These are phyloP conservation scores for Corallochytrium limacisporum DNA, from an alignment of 78 protist species.

Conservation along the genomic window DNA sequence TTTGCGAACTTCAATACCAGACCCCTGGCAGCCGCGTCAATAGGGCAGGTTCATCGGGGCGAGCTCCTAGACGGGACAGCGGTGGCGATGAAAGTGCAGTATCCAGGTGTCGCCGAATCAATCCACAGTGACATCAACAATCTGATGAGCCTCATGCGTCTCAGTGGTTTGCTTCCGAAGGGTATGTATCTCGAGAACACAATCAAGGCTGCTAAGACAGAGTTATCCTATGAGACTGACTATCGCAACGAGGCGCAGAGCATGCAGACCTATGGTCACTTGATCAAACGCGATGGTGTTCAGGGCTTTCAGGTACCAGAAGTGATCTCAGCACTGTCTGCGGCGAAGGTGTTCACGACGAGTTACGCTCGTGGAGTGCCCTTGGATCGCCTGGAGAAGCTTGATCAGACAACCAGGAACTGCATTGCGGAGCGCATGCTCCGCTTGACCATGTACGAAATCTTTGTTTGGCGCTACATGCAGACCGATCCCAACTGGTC, in stretches of 20 bases:
- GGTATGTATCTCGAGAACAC: slow-evolving; percentile 57
- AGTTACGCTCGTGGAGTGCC: slow-evolving; percentile 40
- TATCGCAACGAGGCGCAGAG: slow-evolving; percentile 52
- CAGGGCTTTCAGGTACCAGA: slow-evolving; percentile 2
- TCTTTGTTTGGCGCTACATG: slow-evolving; percentile 60
- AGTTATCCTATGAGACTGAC: slow-evolving; percentile 60
- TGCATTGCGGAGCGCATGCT: slow-evolving; percentile 15
- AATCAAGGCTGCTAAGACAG: slow-evolving; percentile 34
- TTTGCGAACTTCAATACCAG: slow-evolving; percentile 34
- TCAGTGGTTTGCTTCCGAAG: slow-evolving; percentile 47
- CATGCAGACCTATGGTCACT: not conserved
- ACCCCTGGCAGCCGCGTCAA: slow-evolving; percentile 78
- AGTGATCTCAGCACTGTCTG: slow-evolving; percentile 4
- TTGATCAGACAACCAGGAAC: slow-evolving; percentile 12
- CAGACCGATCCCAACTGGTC: slow-evolving; percentile 80
- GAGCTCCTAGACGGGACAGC: slow-evolving; percentile 27
- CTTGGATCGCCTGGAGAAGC: slow-evolving; percentile 15
- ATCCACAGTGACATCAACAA: slow-evolving; percentile 55
- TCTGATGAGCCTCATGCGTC: slow-evolving; percentile 20
- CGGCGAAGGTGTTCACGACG: slow-evolving; percentile 40
- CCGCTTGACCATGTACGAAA: slow-evolving; percentile 44
- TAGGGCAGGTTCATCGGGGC: slow-evolving; percentile 77
- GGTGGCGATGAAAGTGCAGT: slow-evolving; percentile 69
- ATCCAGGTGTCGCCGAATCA: slow-evolving; percentile 68
- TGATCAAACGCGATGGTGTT: not conserved